Conservation (phyloP, 2,329 filamentous ascomycete species). For the Xylariales sp. region DNA sequence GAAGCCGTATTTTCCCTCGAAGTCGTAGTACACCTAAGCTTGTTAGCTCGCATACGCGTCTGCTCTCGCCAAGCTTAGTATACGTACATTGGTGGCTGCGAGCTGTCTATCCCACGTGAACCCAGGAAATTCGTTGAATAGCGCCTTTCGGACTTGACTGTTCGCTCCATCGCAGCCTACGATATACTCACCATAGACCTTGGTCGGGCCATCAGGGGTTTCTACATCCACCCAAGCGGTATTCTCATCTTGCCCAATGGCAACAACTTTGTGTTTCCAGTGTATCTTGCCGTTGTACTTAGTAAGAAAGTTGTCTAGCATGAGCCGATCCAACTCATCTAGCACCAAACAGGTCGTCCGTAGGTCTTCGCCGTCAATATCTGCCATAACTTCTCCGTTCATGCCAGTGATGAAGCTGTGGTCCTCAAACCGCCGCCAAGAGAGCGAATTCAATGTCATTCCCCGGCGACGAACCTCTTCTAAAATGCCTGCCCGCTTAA, state of each 20-base stretch:
- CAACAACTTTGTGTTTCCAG: conserved; percentile 43
- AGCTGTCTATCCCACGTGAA: conserved; percentile 58
- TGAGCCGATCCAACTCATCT: conserved; percentile 37
- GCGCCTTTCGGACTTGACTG: conserved; percentile 39
- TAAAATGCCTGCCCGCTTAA: conserved; percentile 55
- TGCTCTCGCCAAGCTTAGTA: background rate
- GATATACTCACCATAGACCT: conserved; percentile 46
- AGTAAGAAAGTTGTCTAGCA: conserved; percentile 34
- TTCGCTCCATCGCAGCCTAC: conserved; percentile 53
- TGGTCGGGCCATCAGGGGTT: conserved; percentile 30
- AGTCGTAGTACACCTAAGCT: conserved; percentile 55
- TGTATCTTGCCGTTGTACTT: conserved; percentile 31
- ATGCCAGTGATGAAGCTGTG: conserved; percentile 32
- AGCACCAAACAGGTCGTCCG: conserved; percentile 36
- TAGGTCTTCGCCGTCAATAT: conserved; percentile 34
- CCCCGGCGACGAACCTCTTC: conserved; percentile 31
- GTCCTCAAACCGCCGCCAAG: conserved; percentile 33
- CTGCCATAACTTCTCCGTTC: conserved; percentile 27
- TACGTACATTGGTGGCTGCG: conserved; percentile 56
- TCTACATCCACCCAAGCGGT: conserved; percentile 42
- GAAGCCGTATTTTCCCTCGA: conserved; percentile 46
- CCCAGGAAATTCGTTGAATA: conserved; percentile 54
- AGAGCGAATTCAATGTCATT: conserved; percentile 33
- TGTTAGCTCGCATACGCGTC: background rate
- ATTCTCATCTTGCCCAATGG: conserved; percentile 40